These are phyloP conservation scores for Xylaria sp. DNA, from an alignment of 2,329 filamentous ascomycete genomes.

Conservation along the genomic window DNA sequence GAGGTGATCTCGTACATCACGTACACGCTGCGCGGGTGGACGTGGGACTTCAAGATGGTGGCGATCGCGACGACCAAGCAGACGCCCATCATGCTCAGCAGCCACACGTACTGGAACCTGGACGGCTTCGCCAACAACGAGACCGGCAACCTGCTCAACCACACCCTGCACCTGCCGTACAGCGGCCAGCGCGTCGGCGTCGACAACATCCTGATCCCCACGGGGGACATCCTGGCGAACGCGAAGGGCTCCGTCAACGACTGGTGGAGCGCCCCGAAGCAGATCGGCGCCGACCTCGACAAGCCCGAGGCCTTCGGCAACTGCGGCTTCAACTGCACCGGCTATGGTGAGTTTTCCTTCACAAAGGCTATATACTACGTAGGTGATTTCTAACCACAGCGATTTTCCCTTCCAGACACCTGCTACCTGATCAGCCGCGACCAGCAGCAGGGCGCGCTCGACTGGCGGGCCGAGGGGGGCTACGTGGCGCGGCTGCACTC, in stretches of 20 bases:
- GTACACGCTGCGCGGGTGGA: slow-evolving; percentile 67
- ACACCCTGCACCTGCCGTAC: slow-evolving; percentile 74
- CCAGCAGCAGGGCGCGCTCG: slow-evolving; percentile 55
- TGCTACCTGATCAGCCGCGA: slow-evolving; percentile 71
- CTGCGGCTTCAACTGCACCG: slow-evolving; percentile 80
- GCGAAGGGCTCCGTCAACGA: slow-evolving; percentile 70
- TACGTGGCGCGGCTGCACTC: slow-evolving; percentile 71
- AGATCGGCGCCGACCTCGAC: slow-evolving; percentile 71
- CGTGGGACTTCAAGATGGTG: slow-evolving; percentile 75
- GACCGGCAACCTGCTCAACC: slow-evolving; percentile 66
- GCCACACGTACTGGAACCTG: slow-evolving; percentile 79
- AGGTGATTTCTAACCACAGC: slow-evolving; percentile 1
- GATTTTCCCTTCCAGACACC: slow-evolving; percentile 51
- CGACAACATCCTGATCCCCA: slow-evolving; percentile 74
- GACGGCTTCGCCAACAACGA: slow-evolving; percentile 77
- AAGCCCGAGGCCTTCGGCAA: slow-evolving; percentile 67
- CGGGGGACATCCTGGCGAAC: slow-evolving; percentile 74
- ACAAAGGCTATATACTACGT: background rate
- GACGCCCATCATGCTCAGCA: slow-evolving; percentile 81
- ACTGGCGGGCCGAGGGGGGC: slow-evolving; percentile 61
- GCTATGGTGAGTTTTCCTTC: slow-evolving; percentile 66
- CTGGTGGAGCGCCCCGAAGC: slow-evolving; percentile 81
- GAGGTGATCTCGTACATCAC: slow-evolving; percentile 75
- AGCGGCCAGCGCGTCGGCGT: slow-evolving; percentile 69
- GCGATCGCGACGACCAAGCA: slow-evolving; percentile 72